phyloP scores from a whole-genome alignment of 257 asterid species.

The Prunella vulgaris region DNA sequence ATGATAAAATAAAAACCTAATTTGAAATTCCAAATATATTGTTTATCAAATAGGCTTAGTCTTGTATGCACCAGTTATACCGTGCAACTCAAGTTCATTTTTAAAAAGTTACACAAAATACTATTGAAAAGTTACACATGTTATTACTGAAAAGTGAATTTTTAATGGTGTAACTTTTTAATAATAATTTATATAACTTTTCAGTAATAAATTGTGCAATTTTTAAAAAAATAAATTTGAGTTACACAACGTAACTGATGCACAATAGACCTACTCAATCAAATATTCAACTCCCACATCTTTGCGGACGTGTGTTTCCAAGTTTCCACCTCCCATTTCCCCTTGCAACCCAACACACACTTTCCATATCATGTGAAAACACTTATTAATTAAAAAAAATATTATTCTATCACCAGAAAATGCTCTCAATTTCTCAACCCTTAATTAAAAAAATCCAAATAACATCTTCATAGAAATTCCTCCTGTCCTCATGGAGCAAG shows the following conservation, averaged over 20 bases:
- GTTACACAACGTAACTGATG: too few species aligned
- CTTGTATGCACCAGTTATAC: too few species aligned
- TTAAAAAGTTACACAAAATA: too few species aligned
- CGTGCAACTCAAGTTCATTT: too few species aligned
- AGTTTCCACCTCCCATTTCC: constrained; percentile 35
- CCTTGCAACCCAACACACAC: constrained; percentile 37
- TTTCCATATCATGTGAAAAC: constrained; percentile 39
- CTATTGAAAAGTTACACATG: too few species aligned
- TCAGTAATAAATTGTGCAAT: too few species aligned
- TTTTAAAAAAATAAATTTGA: too few species aligned
- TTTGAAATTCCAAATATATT: neutral
- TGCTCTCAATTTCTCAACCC: neutral
- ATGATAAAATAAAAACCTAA: neutral
- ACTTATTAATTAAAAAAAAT: constrained; percentile 11
- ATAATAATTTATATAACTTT: too few species aligned
- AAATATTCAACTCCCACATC: constrained; percentile 1
- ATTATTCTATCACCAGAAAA: neutral
- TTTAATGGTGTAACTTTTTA: too few species aligned
- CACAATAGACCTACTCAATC: neutral
- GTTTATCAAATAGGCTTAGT: too few species aligned
- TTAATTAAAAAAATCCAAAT: constrained; percentile 6
- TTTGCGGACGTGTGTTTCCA: constrained; percentile 29
- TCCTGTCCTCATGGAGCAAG: constrained; percentile 35
- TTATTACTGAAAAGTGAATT: too few species aligned
- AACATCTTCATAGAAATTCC: constrained; percentile 25